These are phyloP conservation scores for Ustilago vetiveriae DNA, from an alignment of 1,284 basidiomycete genomes.

Conservation along the genomic window DNA sequence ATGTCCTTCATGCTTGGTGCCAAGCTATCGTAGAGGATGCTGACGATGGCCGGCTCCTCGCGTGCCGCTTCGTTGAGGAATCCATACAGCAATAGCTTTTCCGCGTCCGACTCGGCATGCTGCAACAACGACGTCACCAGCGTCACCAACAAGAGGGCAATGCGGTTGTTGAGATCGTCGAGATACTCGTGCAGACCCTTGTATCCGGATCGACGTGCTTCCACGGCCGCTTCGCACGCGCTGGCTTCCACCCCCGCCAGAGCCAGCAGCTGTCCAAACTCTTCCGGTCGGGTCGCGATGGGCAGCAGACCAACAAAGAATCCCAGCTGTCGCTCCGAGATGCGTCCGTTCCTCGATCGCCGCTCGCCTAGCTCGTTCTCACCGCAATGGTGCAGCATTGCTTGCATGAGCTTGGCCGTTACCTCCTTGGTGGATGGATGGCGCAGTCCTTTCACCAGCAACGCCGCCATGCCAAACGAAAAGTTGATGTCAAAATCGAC, in stretches of 20 bases:
- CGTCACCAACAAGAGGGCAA: conserved; percentile 57
- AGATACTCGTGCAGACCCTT: conserved; percentile 51
- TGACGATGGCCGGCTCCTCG: conserved; percentile 59
- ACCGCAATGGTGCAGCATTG: conserved; percentile 51
- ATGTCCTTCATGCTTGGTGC: conserved; percentile 57
- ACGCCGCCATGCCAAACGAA: conserved; percentile 58
- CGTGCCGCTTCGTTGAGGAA: conserved; percentile 59
- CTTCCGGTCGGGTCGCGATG: conserved; percentile 52
- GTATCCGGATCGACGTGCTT: conserved; percentile 38
- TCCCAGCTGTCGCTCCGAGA: conserved; percentile 53
- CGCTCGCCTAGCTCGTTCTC: conserved; percentile 41
- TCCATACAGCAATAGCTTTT: conserved; percentile 53
- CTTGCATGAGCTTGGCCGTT: conserved; percentile 55
- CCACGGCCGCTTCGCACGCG: conserved; percentile 37
- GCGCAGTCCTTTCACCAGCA: conserved; percentile 60
- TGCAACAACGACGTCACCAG: conserved; percentile 56
- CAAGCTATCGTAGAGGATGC: conserved; percentile 62
- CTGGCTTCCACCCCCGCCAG: conserved; percentile 48
- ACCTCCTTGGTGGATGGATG: conserved; percentile 56
- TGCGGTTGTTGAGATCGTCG: conserved; percentile 55
- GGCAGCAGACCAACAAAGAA: conserved; percentile 61
- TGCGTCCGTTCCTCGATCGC: conserved; percentile 39
- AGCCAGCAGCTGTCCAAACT: conserved; percentile 53
- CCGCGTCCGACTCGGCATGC: conserved; percentile 57
- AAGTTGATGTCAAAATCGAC: conserved; percentile 66